A percentile compares a stretch with the other conserved stretches of the same genome.
Conservation (phyloP, 257 asterid genomes). For the Nicotiana otophora region DNA sequence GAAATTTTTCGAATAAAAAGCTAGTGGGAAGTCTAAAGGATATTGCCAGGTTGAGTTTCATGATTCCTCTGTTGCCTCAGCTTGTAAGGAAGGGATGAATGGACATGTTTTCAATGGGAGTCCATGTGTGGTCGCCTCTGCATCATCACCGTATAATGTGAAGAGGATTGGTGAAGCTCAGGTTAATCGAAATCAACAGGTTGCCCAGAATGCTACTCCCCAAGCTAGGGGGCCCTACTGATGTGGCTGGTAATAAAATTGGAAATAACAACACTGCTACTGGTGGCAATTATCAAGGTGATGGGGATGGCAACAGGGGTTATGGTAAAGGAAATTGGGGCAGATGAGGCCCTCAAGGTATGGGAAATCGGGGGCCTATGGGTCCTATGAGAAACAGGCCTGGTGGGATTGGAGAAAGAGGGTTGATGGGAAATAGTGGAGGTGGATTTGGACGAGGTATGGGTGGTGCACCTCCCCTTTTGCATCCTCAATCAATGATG, state of each 20-base stretch:
- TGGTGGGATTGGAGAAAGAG: constrained; percentile 67
- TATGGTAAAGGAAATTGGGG: constrained; percentile 90
- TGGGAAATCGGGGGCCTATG: constrained; percentile 31
- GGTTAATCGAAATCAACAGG: constrained; percentile 52
- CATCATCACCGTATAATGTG: constrained; percentile 68
- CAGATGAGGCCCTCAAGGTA: constrained; percentile 30
- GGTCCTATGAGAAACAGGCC: constrained; percentile 38
- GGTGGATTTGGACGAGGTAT: constrained; percentile 68
- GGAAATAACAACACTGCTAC: constrained; percentile 39
- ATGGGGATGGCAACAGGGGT: constrained; percentile 26
- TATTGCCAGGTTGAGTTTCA: constrained; percentile 87
- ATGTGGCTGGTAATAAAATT: constrained; percentile 35
- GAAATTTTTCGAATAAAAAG: constrained; percentile 65
- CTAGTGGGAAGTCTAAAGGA: constrained; percentile 35
- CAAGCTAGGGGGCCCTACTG: constrained; percentile 52
- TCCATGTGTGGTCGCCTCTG: constrained; percentile 88
- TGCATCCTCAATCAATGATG: constrained; percentile 90
- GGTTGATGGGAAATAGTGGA: constrained; percentile 48
- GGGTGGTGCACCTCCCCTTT: constrained; percentile 60
- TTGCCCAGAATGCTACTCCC: constrained; percentile 27
- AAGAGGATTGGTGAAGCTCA: constrained; percentile 80
- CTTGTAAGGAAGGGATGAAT: constrained; percentile 84
- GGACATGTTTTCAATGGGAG: constrained; percentile 75
- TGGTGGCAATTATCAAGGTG: constrained; percentile 29
- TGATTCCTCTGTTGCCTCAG: constrained; percentile 63